Evolutionary conservation across 2,329 filamentous ascomycete species (phyloP).

Genomic region (Ascochyta pisi): DNA sequence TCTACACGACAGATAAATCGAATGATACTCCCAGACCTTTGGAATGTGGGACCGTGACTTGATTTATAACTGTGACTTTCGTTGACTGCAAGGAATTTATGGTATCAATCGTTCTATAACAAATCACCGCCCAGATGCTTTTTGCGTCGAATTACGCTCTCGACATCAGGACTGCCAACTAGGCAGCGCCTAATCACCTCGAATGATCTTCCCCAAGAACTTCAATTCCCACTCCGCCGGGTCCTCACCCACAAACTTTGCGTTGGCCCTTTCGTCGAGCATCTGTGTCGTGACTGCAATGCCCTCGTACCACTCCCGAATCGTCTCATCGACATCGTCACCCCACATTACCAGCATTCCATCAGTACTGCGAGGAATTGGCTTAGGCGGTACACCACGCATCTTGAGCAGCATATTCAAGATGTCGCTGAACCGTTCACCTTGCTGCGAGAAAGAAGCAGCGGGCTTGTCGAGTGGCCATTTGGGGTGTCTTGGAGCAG

Average conservation of each 20-base stretch:
- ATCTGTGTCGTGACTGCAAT: constrained; percentile 38
- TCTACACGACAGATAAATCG: constrained; percentile 16
- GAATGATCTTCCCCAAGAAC: constrained; percentile 46
- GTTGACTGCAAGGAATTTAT: background rate
- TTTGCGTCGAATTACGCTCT: background rate
- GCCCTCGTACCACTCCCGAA: constrained; percentile 46
- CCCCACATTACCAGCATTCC: constrained; percentile 46
- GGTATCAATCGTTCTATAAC: constrained; percentile 13
- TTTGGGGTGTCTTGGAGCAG: constrained; percentile 30
- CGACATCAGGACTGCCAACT: background rate
- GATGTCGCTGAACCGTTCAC: constrained; percentile 64
- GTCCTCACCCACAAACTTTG: constrained; percentile 40
- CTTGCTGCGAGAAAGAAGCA: constrained; percentile 61
- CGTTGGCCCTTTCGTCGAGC: constrained; percentile 39
- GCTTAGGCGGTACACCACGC: constrained; percentile 57
- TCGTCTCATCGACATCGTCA: constrained; percentile 40
- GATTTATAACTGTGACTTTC: background rate
- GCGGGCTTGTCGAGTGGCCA: constrained; percentile 64
- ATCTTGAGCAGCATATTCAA: constrained; percentile 65
- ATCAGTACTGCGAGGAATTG: constrained; percentile 38
- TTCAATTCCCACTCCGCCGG: constrained; percentile 48
- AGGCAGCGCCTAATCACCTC: constrained; percentile 25
- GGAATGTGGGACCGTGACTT: background rate
- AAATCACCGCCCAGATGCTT: constrained; percentile 4
- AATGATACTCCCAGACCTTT: constrained; percentile 12